Conservation (phyloP, 805 yeast species). For the Barnettozyma pratensis region DNA sequence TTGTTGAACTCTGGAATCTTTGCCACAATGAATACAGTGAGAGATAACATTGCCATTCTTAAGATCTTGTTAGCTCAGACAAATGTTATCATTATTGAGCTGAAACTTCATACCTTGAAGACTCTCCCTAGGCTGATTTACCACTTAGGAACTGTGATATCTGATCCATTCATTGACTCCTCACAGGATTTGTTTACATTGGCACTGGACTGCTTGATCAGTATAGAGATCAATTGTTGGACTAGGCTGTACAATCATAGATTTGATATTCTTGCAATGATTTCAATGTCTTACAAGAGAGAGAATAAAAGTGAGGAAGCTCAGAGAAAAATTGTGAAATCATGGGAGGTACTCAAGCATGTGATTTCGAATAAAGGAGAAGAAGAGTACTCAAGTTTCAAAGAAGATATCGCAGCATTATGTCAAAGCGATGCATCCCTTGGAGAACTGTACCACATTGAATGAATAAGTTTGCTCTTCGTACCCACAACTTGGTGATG, state of each 20-base stretch:
- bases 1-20: conserved; percentile 18
- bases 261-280: conserved; percentile 20
- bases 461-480: neutral
- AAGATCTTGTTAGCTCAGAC: conserved; percentile 10
- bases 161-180: conserved; percentile 21
- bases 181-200: conserved; percentile 9
- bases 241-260: conserved; percentile 15
- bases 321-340: neutral
- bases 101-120: conserved; percentile 9
- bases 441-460: neutral
- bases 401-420: neutral
- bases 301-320: conserved; percentile 1
- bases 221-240: conserved; percentile 19
- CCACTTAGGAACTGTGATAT: conserved; percentile 16
- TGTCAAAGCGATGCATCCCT: neutral
- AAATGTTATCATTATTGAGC: conserved; percentile 1
- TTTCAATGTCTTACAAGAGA: conserved; percentile 11
- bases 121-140: conserved; percentile 19
- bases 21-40: conserved; percentile 13
- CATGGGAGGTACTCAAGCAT: neutral
- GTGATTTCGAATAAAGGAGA: neutral
- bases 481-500: neutral
- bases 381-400: neutral
- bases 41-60: conserved; percentile 17
- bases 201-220: conserved; percentile 11